Evolutionary conservation across 768 basidiomycete species (phyloP).

Genomic region (Boletellus sp.): DNA sequence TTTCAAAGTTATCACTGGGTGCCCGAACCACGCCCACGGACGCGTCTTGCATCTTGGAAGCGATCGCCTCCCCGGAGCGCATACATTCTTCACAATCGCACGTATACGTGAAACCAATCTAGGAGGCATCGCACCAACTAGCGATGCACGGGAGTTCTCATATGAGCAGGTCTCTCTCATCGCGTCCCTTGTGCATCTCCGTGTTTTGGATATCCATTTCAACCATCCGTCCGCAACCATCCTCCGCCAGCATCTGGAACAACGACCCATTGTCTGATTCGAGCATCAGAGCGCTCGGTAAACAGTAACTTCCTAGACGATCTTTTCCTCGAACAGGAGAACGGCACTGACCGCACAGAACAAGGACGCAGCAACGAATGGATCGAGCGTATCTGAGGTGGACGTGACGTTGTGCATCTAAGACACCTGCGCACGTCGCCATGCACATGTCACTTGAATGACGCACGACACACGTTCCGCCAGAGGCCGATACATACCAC

Average conservation of each 20-base stretch:
- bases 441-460: not conserved
- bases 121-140: too few relatives aligned
- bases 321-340: too few relatives aligned
- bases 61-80: not conserved
- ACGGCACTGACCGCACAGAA: conserved; percentile 58
- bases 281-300: conserved; percentile 79
- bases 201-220: not conserved
- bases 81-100: not conserved
- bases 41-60: not conserved
- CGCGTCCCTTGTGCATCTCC: not conserved
- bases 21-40: not conserved
- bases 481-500: too few relatives aligned
- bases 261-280: conserved; percentile 71
- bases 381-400: conserved; percentile 67
- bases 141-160: not conserved
- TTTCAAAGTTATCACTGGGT: not conserved
- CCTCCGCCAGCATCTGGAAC: conserved; percentile 80
- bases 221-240: not conserved
- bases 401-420: conserved; percentile 72
- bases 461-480: too few relatives aligned
- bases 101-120: too few relatives aligned
- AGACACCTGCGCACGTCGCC: conserved; percentile 44
- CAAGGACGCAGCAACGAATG: conserved; percentile 67
- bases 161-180: not conserved
- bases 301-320: conserved; percentile 67